A percentile compares a stretch with the other conserved stretches of the same genome.
Evolutionary conservation across 2,329 filamentous ascomycete genomes (phyloP).

Genomic region (Dendrostoma leiphaemia): DNA sequence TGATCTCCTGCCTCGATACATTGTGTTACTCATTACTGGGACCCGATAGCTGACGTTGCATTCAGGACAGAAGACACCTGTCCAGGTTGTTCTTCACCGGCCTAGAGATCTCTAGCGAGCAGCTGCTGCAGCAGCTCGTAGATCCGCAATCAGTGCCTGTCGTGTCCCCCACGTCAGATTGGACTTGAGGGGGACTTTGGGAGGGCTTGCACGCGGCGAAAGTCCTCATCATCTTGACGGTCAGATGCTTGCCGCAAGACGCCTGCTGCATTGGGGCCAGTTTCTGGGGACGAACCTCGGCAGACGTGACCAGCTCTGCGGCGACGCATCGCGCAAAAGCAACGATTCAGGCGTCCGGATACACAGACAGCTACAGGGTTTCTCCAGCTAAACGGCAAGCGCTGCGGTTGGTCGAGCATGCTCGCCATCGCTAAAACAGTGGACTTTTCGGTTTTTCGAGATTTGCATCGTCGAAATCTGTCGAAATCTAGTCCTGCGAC

Average conservation of each 20-base stretch:
- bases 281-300: not conserved
- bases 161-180: conserved; percentile 12
- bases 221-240: not conserved
- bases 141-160: conserved; percentile 7
- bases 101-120: conserved; percentile 3
- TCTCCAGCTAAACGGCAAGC: not conserved
- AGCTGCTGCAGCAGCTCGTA: conserved; percentile 3
- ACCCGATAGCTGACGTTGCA: conserved; percentile 16
- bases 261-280: not conserved
- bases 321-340: not conserved
- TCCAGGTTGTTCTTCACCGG: conserved; percentile 12
- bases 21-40: conserved; percentile 4
- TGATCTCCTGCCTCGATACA: conserved; percentile 1
- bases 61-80: conserved; percentile 12
- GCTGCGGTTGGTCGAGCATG: not conserved
- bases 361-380: not conserved
- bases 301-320: not conserved
- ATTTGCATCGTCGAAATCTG: not conserved
- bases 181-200: conserved; percentile 3
- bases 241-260: not conserved
- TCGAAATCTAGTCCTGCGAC: not conserved
- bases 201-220: not conserved
- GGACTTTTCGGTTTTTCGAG: not conserved
- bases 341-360: not conserved
- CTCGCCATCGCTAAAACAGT: not conserved